phyloP scores from a whole-genome alignment of 805 yeast species.

The Kuraishia capsulata region DNA sequence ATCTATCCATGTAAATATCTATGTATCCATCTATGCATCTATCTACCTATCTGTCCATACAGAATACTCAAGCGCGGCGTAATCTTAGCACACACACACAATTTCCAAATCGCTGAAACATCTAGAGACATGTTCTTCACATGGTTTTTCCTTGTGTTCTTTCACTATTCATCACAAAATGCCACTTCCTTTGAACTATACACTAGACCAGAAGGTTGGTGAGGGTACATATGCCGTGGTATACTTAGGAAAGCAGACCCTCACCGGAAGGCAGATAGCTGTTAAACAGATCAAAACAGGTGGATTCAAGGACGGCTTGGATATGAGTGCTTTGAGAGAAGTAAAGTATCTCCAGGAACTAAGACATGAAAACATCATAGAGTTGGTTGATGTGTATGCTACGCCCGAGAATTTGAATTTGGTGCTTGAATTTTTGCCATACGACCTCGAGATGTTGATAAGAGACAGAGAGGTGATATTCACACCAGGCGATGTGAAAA shows the following conservation, averaged over 20 bases:
- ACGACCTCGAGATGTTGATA: slow-evolving; percentile 84
- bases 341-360: slow-evolving; percentile 82
- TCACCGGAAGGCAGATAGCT: slow-evolving; percentile 60
- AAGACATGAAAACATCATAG: slow-evolving; percentile 73
- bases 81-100: no score
- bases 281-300: slow-evolving; percentile 94
- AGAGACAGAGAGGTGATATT: slow-evolving; percentile 72
- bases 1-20: no score
- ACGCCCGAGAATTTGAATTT: slow-evolving; percentile 58
- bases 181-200: slow-evolving; percentile 12
- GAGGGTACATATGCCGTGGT: slow-evolving; percentile 99
- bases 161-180: not conserved
- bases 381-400: slow-evolving; percentile 79
- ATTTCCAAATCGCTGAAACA: no score
- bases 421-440: slow-evolving; percentile 88
- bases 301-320: slow-evolving; percentile 90
- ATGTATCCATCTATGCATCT: no score
- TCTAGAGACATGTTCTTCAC: no score
- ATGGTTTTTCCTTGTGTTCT: not conserved
- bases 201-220: slow-evolving; percentile 79
- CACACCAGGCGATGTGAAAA: slow-evolving; percentile 77
- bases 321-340: slow-evolving; percentile 95
- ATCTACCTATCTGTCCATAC: no score
- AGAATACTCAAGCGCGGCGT: no score
- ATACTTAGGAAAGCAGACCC: slow-evolving; percentile 63